Base-by-base conservation (phyloP, 768 basidiomycete genomes). In the Boletus coccyginus region DNA sequence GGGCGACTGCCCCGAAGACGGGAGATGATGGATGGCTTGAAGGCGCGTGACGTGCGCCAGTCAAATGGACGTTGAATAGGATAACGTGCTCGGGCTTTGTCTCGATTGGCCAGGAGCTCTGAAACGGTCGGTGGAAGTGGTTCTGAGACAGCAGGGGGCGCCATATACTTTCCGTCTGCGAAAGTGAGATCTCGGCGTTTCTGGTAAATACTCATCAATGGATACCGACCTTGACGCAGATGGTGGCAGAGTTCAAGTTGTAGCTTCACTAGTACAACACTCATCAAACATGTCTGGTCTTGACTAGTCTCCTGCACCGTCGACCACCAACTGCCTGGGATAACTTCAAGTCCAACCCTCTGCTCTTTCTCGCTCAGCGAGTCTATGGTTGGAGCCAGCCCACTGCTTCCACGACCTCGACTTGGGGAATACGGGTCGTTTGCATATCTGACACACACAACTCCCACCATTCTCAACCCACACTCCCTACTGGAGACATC, bases 391-490 rank as follows among this genome's bases (percentile, higher is more conserved):
- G 56, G 52, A 17, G 45, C n/a, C 27, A 35, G n/a, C 38, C 32
- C 16, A 35, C 21, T 9, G 6, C 24, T 31, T 21, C 33, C 3
- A 29, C 2, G 31, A 40, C 57, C 17, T 21, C 24, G 21, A 43
- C 27, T 13, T 9, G 7, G 16, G 43, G 39, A 19, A 31, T 56
- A 45, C 48, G 24, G 9, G 48, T 57, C 27, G 57, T 50, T 12
- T 50, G 48, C 48, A 50, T 57, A 45, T 50, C 57, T n/a, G 57
- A 58, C 6, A 57, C 57, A 13, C 57, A 58, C 44, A 50, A 4
- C 49, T 31, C 57, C 7, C 57, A 58, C 38, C 31, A 27, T 2
- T 39, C 57, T 29, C 57, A 50, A 29, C 57, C 55, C 3, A 8
- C 47, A 12, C 57, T 58, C n/a, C 53, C 43, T 2, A 3, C 17